These are phyloP conservation scores for Fusarium sp. DNA, from an alignment of 2,329 filamentous ascomycete genomes.

Conservation along the genomic window DNA sequence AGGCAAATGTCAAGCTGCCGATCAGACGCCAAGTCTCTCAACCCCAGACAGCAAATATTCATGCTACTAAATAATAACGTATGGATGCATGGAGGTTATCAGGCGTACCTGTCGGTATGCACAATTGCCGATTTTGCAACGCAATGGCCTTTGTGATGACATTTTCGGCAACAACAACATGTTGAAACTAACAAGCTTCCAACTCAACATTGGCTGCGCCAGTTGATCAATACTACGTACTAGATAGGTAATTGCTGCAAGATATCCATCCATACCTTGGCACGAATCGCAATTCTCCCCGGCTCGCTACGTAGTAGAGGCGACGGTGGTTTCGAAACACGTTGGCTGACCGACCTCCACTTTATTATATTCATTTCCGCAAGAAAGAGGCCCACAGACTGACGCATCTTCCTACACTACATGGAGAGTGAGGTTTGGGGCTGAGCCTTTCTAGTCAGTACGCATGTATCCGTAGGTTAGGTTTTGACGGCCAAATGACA, in stretches of 20 bases:
- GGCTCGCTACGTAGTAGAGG: conserved; percentile 18
- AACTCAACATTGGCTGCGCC: not conserved
- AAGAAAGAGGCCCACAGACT: conserved; percentile 32
- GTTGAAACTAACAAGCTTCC: conserved; percentile 2
- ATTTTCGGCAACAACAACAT: conserved; percentile 13
- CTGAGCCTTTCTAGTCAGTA: conserved; percentile 20
- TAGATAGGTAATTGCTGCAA: not conserved
- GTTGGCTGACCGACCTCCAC: conserved; percentile 38
- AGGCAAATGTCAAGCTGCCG: not conserved
- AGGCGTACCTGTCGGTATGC: not conserved
- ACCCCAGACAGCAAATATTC: not conserved
- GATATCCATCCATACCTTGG: not conserved
- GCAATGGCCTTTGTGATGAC: conserved; percentile 4
- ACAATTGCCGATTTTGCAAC: conserved; percentile 6
- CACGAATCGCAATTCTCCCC: conserved; percentile 25
- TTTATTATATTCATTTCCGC: conserved; percentile 24
- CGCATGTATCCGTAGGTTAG: not conserved
- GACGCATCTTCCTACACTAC: conserved; percentile 27
- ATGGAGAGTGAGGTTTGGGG: conserved; percentile 14
- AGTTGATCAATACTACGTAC: not conserved
- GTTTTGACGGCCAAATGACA: conserved; percentile 1
- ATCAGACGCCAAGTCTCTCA: conserved; percentile 1
- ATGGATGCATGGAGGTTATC: not conserved
- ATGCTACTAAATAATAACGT: not conserved
- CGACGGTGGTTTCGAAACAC: conserved; percentile 45